These are phyloP conservation scores for Torulaspora delbrueckii DNA, from an alignment of 805 yeast genomes.

Conservation along the genomic window DNA sequence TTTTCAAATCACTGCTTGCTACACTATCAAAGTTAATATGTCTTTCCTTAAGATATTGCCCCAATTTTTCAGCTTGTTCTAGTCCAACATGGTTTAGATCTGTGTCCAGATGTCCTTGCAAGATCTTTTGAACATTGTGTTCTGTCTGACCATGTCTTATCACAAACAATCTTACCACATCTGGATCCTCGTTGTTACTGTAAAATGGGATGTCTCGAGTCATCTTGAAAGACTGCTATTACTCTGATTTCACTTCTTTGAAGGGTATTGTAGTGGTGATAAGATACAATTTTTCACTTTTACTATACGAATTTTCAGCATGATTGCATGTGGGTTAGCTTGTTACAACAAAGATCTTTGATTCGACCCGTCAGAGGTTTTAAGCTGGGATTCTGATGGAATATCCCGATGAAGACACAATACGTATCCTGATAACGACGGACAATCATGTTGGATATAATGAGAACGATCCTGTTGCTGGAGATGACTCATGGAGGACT, in stretches of 20 bases:
- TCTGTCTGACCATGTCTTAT: slow-evolving; percentile 85
- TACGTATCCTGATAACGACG: slow-evolving; percentile 77
- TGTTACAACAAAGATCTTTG: background rate
- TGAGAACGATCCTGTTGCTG: slow-evolving; percentile 84
- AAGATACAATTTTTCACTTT: slow-evolving; percentile 1
- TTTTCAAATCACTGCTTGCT: slow-evolving; percentile 39
- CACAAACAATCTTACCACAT: slow-evolving; percentile 48
- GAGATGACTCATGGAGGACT: slow-evolving; percentile 84
- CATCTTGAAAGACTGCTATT: slow-evolving; percentile 10
- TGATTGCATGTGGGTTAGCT: background rate
- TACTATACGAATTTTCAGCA: background rate
- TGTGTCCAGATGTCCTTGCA: slow-evolving; percentile 75
- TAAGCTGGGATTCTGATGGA: slow-evolving; percentile 16
- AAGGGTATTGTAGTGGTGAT: background rate
- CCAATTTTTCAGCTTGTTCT: slow-evolving; percentile 56
- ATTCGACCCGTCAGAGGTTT: background rate
- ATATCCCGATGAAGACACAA: slow-evolving; percentile 48
- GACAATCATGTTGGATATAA: slow-evolving; percentile 95
- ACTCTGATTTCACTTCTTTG: background rate
- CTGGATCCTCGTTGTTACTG: slow-evolving; percentile 34
- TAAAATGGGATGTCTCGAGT: slow-evolving; percentile 19
- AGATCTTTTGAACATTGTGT: slow-evolving; percentile 58
- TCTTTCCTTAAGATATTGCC: slow-evolving; percentile 35
- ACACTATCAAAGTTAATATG: slow-evolving; percentile 34
- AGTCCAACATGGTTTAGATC: slow-evolving; percentile 58